phyloP scores from a whole-genome alignment of 306 rosid genomes.

The Herpetospermum pedunculosum region DNA sequence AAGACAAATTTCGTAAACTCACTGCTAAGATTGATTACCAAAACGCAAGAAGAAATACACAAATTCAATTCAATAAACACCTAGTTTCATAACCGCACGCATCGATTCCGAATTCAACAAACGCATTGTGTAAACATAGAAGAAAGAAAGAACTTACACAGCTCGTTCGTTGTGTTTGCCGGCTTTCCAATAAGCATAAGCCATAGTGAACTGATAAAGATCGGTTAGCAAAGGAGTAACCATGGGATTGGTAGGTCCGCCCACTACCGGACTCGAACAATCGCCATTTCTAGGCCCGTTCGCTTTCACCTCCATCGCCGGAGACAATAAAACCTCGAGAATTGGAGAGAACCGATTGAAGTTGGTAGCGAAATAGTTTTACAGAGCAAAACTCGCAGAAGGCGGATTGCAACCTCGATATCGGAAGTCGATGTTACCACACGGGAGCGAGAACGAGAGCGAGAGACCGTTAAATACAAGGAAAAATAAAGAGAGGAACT shows the following conservation, averaged over 20 bases:
- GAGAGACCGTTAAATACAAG: background rate
- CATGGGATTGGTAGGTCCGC: conserved; percentile 85
- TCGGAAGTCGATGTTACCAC: background rate
- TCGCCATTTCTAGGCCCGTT: conserved; percentile 38
- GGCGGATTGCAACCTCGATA: background rate
- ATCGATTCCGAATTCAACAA: conserved; percentile 7
- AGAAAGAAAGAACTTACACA: conserved; percentile 44
- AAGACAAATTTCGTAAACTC: background rate
- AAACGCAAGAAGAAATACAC: background rate
- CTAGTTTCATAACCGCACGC: background rate
- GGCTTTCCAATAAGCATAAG: conserved; percentile 98
- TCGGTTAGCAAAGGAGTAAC: conserved; percentile 95
- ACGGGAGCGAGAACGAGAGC: background rate
- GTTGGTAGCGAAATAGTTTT: background rate
- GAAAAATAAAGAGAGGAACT: background rate
- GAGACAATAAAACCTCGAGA: conserved; percentile 15
- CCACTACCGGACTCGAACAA: conserved; percentile 22
- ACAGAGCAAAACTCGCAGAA: background rate
- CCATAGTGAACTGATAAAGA: conserved; percentile 99
- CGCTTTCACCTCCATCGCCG: conserved; percentile 35
- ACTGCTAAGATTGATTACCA: background rate
- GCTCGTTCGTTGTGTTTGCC: conserved; percentile 92
- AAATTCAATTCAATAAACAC: background rate
- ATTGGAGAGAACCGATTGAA: background rate
- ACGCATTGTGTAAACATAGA: background rate